Evolutionary conservation across 495 filamentous ascomycete genomes (phyloP), one percentile per base, ranked within the genome.

Genomic region (Glarea lozoyensis): DNA sequence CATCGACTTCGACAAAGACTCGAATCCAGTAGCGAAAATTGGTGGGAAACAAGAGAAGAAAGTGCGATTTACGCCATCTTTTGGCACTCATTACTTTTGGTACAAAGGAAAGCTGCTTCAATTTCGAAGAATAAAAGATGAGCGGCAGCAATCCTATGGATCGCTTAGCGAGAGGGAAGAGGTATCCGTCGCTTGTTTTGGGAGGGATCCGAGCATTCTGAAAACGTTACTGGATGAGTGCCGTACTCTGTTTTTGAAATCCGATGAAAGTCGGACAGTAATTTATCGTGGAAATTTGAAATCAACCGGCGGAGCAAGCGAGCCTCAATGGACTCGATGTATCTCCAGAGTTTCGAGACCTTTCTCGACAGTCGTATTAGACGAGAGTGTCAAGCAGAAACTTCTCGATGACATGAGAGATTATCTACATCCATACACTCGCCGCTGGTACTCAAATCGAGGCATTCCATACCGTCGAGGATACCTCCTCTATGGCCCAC

Each of bases 401-500:
- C 72, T 96, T 15, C 66, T 95, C 29, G 65, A 74, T 24, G 92
- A 97, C 55, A 82, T 94, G 52, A 82, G 86, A 50, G 88, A 95
- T 49, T 97, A 94, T 56, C 72, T 96, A 22, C 78, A 86, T 49
- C 87, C 86, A 0, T 60, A 71, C 2, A 92, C 83, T 2, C 66
- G 77, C 10, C 61, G 78, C 4, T 94, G 87, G 88, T 94, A 94
- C 53, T 72, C 79, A 3, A 78, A 81, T 53, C 66, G 79, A 35
- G 81, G 81, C 2, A 79, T 86, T 37, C 81, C 82, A 0, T 86
- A 84, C 38, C 86, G 92, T 32, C 79, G 92, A 29, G 87, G 87
- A 43, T 94, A 93, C 41, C 81, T 98, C 45, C 70, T 98, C 6
- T 82, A 88, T 40, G 92, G 92, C 17, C 88, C 90, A 13, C 92